Conservation (phyloP, 768 basidiomycete genomes). For the Cantharellus cinnabarinus region DNA sequence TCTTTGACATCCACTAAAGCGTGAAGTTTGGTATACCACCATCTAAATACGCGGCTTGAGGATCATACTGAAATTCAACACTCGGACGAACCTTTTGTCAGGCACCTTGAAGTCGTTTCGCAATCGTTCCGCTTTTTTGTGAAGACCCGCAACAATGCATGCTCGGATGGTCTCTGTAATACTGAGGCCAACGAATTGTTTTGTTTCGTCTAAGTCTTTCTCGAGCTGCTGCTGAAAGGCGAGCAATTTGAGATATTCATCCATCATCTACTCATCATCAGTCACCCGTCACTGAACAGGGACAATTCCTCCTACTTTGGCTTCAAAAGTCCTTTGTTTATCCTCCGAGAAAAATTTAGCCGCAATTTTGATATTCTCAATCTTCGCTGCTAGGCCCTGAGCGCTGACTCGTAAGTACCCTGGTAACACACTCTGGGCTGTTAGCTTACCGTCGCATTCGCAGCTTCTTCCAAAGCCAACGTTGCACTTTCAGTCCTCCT, state of each 20-base stretch:
- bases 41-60: slow-evolving; percentile 26
- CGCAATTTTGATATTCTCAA: slow-evolving; percentile 55
- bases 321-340: slow-evolving; percentile 77
- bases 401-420: neutral
- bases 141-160: slow-evolving; percentile 58
- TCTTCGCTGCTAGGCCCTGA: slow-evolving; percentile 54
- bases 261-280: slow-evolving; percentile 49
- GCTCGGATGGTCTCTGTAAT: slow-evolving; percentile 70
- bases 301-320: slow-evolving; percentile 37
- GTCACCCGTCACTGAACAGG: neutral
- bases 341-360: slow-evolving; percentile 92
- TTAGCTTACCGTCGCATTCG: slow-evolving; percentile 33
- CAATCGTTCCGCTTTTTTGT: slow-evolving; percentile 77
- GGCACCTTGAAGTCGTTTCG: slow-evolving; percentile 82
- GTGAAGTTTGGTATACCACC: slow-evolving; percentile 83
- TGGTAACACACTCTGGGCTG: neutral
- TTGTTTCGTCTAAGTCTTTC: slow-evolving; percentile 59
- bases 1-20: slow-evolving; percentile 61
- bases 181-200: slow-evolving; percentile 62
- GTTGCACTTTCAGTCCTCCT: slow-evolving; percentile 81
- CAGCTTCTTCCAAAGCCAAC: slow-evolving; percentile 71
- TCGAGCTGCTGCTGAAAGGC: slow-evolving; percentile 71
- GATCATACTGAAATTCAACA: neutral
- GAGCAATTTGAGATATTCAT: slow-evolving; percentile 63
- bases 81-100: slow-evolving; percentile 57